Evolutionary conservation across 768 basidiomycete species (phyloP).

Genomic region (Harrya chromipes): DNA sequence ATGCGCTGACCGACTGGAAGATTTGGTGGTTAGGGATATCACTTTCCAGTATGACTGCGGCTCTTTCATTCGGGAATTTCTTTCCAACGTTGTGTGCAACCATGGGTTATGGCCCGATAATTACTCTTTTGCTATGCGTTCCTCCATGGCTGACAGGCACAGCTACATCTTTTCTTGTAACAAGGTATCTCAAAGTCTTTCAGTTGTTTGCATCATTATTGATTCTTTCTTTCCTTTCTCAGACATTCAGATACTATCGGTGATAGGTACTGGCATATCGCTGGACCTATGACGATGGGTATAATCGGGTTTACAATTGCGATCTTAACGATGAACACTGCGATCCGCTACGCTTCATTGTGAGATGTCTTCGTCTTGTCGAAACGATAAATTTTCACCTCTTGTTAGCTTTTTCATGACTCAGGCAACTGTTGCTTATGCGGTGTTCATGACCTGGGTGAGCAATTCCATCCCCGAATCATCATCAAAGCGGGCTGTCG

Average conservation of each 20-base stretch:
- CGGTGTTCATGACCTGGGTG: conserved; percentile 57
- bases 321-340: conserved; percentile 57
- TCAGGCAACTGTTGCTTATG: conserved; percentile 68
- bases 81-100: conserved; percentile 76
- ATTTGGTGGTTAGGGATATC: conserved; percentile 77
- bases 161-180: conserved; percentile 51
- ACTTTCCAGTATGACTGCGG: conserved; percentile 49
- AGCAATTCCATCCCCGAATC: conserved; percentile 68
- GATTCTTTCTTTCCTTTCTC: too few species aligned
- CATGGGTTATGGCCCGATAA: conserved; percentile 58
- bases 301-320: conserved; percentile 68
- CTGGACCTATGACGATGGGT: conserved; percentile 50
- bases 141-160: conserved; percentile 71
- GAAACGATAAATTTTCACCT: background rate
- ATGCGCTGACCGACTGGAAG: conserved; percentile 71
- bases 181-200: conserved; percentile 35
- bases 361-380: conserved; percentile 25
- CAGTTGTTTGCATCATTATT: too few species aligned
- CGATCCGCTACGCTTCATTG: conserved; percentile 64
- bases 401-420: conserved; percentile 68
- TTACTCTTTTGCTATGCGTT: conserved; percentile 69
- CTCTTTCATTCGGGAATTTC: conserved; percentile 72
- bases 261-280: conserved; percentile 72
- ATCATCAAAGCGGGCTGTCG: conserved; percentile 83
- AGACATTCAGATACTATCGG: conserved; percentile 69